Evolutionary conservation across 345 rosid species (phyloP).

Genomic region (Populus nigra): DNA sequence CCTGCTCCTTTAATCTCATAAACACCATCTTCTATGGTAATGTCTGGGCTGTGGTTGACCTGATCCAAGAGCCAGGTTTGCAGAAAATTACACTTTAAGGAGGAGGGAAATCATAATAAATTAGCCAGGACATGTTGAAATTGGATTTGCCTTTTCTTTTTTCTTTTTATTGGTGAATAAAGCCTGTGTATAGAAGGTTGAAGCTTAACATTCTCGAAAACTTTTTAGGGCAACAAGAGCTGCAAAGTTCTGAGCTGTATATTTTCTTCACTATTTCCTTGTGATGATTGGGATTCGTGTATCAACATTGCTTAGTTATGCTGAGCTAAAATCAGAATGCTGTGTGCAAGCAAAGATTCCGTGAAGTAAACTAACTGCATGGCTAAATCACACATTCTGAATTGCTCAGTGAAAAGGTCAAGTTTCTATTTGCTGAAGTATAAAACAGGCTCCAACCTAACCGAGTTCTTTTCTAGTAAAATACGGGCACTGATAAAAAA

Average conservation of each 20-base stretch:
- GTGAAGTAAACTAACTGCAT: no score
- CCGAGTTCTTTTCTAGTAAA: neutral
- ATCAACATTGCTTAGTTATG: neutral
- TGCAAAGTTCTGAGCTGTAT: neutral
- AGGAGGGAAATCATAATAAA: neutral
- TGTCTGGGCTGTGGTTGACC: constrained; percentile 79
- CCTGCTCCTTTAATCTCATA: constrained; percentile 97
- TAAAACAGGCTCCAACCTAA: neutral
- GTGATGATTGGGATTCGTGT: neutral
- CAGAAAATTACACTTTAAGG: constrained; percentile 14
- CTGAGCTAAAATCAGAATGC: no score
- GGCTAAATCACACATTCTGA: no score
- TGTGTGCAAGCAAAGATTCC: no score
- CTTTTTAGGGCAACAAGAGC: neutral
- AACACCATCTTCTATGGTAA: constrained; percentile 71
- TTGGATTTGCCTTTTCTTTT: neutral
- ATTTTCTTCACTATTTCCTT: neutral
- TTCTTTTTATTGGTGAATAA: neutral
- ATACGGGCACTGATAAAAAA: neutral
- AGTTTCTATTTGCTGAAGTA: no score
- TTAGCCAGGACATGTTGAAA: neutral
- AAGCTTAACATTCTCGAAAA: neutral
- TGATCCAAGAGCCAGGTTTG: constrained; percentile 28
- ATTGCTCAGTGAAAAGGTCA: no score
- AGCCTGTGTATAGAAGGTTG: neutral